Evolutionary conservation across 2,329 filamentous ascomycete species (phyloP).

Genomic region (Pyrenochaeta sp.): DNA sequence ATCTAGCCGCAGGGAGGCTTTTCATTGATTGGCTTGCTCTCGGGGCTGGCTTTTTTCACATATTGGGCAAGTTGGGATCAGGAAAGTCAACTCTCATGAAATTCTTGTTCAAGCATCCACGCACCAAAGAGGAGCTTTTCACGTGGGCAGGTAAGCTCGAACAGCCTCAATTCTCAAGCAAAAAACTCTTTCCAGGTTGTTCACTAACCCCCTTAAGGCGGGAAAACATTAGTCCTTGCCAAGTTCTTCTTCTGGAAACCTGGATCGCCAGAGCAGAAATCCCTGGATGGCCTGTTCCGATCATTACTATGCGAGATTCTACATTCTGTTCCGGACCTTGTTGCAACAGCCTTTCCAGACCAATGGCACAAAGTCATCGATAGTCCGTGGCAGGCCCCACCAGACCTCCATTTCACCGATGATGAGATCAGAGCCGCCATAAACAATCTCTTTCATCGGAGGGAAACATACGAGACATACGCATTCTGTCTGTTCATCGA

Average conservation of each 20-base stretch:
- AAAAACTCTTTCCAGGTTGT: background rate
- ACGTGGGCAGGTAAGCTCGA: background rate
- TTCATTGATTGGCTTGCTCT: conserved; percentile 11
- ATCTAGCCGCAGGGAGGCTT: background rate
- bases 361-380: background rate
- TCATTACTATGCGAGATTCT: conserved; percentile 24
- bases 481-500: conserved; percentile 17
- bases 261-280: conserved; percentile 29
- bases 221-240: conserved; percentile 10
- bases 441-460: background rate
- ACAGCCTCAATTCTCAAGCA: no score
- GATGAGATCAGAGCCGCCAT: background rate
- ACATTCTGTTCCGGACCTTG: background rate
- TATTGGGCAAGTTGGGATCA: conserved; percentile 41
- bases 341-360: background rate
- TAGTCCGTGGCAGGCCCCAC: no score
- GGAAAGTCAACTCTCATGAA: conserved; percentile 47
- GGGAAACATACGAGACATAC: conserved; percentile 1
- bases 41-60: conserved; percentile 2
- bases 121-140: conserved; percentile 3
- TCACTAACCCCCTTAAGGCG: conserved; percentile 24
- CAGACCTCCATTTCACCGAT: background rate
- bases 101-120: conserved; percentile 21
- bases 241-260: conserved; percentile 40
- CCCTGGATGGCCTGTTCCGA: conserved; percentile 28